Percentiles rank a stretch among this genome's conserved stretches.
Conservation (phyloP, 2,329 filamentous ascomycete genomes). For the Ceratocystis papillata region DNA sequence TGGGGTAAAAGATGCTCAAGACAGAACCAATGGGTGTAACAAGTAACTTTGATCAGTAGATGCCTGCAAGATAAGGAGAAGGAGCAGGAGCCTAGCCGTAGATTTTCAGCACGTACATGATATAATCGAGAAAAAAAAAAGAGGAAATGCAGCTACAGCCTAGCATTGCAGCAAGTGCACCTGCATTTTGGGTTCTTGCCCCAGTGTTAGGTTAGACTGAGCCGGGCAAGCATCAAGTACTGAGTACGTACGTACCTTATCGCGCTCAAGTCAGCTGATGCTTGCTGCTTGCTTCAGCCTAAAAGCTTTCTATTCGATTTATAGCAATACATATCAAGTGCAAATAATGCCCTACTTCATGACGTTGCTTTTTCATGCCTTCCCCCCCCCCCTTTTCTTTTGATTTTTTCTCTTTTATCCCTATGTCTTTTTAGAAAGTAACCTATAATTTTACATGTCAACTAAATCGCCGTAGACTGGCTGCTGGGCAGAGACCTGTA, state of each 20-base stretch:
- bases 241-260: neutral
- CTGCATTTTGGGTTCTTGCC: conserved; percentile 6
- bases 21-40: neutral
- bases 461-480: neutral
- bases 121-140: neutral
- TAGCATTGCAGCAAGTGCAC: neutral
- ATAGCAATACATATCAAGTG: too few species aligned
- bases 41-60: neutral
- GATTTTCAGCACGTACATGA: neutral
- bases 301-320: too few species aligned
- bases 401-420: neutral
- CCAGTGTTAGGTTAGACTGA: neutral
- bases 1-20: neutral
- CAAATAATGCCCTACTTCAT: neutral
- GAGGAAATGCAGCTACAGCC: neutral
- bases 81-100: neutral
- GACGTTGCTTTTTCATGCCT: neutral
- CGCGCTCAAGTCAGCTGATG: neutral
- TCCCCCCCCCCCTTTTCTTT: neutral
- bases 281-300: too few species aligned
- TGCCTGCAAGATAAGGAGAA: neutral
- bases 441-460: neutral
- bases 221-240: neutral
- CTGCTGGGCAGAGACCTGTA: neutral
- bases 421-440: too few species aligned